phyloP scores from a whole-genome alignment of 2,329 filamentous ascomycete genomes.

The Monosporascus ibericus region DNA sequence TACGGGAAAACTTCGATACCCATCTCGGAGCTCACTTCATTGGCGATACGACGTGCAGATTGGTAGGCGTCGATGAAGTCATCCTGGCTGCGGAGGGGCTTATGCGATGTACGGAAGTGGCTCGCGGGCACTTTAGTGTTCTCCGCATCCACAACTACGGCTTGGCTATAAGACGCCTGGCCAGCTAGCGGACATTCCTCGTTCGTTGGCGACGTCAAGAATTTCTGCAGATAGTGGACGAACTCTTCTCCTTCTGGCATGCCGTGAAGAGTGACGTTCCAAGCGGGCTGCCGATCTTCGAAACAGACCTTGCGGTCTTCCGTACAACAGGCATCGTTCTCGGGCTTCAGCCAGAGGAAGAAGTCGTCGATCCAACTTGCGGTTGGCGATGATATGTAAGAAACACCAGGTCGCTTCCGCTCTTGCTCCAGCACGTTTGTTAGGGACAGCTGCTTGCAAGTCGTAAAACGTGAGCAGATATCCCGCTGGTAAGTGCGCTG shows the following conservation, averaged over 20 bases:
- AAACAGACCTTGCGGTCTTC: conserved; percentile 73
- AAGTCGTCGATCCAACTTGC: conserved; percentile 98
- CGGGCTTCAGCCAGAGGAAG: conserved; percentile 92
- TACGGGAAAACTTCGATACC: conserved; percentile 88
- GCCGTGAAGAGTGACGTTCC: conserved; percentile 83
- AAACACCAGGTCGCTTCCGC: conserved; percentile 79
- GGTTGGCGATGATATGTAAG: conserved; percentile 80
- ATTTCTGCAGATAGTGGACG: conserved; percentile 75
- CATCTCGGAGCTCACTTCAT: conserved; percentile 65
- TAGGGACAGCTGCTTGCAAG: conserved; percentile 77
- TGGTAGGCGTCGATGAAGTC: conserved; percentile 93
- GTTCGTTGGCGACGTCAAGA: conserved; percentile 73
- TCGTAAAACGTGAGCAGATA: conserved; percentile 84
- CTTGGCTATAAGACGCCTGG: conserved; percentile 77
- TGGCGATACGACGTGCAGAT: conserved; percentile 79
- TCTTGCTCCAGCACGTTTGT: conserved; percentile 91
- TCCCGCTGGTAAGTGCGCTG: conserved; percentile 71
- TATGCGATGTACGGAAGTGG: conserved; percentile 89
- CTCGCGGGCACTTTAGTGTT: conserved; percentile 67
- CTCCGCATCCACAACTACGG: conserved; percentile 70
- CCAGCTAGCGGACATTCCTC: conserved; percentile 84
- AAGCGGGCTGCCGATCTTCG: conserved; percentile 65
- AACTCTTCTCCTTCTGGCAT: conserved; percentile 97
- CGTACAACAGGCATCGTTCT: conserved; percentile 66
- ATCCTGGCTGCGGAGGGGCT: conserved; percentile 75